phyloP scores from a whole-genome alignment of 345 rosid genomes.

The Cochlearia excelsa region DNA sequence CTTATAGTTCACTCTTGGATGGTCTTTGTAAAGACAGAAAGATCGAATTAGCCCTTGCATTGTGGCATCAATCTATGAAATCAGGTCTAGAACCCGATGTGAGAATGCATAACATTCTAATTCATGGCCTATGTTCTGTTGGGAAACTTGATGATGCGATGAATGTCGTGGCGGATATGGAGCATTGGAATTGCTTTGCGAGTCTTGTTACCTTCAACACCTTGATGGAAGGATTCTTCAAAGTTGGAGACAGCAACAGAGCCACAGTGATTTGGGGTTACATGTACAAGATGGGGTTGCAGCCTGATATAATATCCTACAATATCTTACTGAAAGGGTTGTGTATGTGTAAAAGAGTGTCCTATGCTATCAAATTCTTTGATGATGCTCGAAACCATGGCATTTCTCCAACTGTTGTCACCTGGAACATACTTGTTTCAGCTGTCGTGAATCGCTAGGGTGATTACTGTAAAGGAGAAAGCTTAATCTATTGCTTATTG shows the following conservation, averaged over 20 bases:
- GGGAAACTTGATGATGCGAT: slow-evolving; percentile 69
- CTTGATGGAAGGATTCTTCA: slow-evolving; percentile 79
- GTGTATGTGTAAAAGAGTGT: slow-evolving; percentile 59
- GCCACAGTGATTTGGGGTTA: slow-evolving; percentile 65
- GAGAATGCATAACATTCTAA: slow-evolving; percentile 71
- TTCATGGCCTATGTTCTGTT: slow-evolving; percentile 75
- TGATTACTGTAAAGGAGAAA: not conserved
- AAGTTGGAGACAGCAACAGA: slow-evolving; percentile 50
- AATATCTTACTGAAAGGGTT: slow-evolving; percentile 73
- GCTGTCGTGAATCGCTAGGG: slow-evolving; percentile 44
- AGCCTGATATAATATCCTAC: slow-evolving; percentile 77
- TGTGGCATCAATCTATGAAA: slow-evolving; percentile 61
- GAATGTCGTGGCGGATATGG: slow-evolving; percentile 56
- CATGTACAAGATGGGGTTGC: slow-evolving; percentile 51
- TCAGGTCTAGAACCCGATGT: slow-evolving; percentile 65
- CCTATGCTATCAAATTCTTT: slow-evolving; percentile 58
- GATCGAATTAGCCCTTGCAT: slow-evolving; percentile 56
- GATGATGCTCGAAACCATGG: slow-evolving; percentile 66
- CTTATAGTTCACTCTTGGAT: slow-evolving; percentile 70
- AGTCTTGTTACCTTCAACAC: slow-evolving; percentile 84
- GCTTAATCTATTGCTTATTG: slow-evolving; percentile 15
- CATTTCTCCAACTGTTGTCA: slow-evolving; percentile 52
- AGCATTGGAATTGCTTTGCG: slow-evolving; percentile 47
- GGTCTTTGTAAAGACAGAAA: slow-evolving; percentile 72
- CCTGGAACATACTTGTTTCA: slow-evolving; percentile 83